Evolutionary conservation across 2,329 filamentous ascomycete genomes (phyloP), one percentile per base, ranked within the genome.

Genomic region (Aspergillus ibericus): DNA sequence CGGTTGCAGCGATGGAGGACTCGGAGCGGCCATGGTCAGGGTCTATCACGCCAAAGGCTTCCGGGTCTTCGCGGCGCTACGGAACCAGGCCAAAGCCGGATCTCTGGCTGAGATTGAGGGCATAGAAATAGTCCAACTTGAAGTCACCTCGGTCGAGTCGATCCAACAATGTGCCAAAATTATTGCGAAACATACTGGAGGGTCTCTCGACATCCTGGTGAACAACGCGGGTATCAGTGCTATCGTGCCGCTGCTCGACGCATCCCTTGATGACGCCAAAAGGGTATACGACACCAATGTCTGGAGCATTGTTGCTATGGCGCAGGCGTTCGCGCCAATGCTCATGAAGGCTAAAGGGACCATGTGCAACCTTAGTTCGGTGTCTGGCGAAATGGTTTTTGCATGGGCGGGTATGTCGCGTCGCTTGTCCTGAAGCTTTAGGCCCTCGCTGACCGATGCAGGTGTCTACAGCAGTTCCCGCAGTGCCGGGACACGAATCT

Each of bases 1-100:
- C 4, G 73, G 74, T 42, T 76, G 74, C 65, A 64, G 65, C 58
- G 36, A 58, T 29, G 74, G 73, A n/a, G 72, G 76, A 3, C 64
- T 78, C 13, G 75, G 75, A 10, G 63, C 67, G 7, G 70, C 71
- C 7, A 62, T 79, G 18, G 75, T 68, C 6, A 58, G 62, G 5
- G 68, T 61, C n/a, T 76, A 75, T 55, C 69, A 66, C 18, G 52
- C 57, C 7, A 63, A 59, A 52, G 72, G 71, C 44, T 69, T 70
- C 48, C 66, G 60, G 1, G 75, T 80, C 53, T 74, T 76, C 57
- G 76, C 74, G 1, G 72, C 75, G 9, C 22, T 44, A 61, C 79
- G 70, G 71, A 79, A 57, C 27, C 47, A 18, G n/a, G 13, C 63
- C 16, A 66, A 67, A 27, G 47, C 29, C 9, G 53, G 48, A 27